Evolutionary conservation across 805 yeast species (phyloP), one percentile per base, ranked within the genome.

Genomic region (Lipomyces japonicus): DNA sequence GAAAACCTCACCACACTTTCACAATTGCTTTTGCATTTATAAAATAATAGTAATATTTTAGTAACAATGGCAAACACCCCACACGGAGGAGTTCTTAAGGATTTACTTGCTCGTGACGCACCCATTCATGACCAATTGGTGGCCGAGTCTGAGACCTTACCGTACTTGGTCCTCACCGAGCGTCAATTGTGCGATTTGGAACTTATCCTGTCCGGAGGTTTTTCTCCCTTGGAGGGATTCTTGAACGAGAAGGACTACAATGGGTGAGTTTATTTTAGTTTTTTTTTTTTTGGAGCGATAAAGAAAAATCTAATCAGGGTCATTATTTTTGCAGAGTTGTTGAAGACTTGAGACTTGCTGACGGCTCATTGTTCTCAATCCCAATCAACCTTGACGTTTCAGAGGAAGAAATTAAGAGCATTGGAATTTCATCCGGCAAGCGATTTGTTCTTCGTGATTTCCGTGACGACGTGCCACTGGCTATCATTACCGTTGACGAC

Each of bases 101-200:
- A 90, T 68, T 76, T 90, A 55, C 76, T 89, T 50, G 79, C 81
- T 47, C 82, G 97, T 70, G 97, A 90, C 68, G 78, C 80, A 30
- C 66, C 78, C 35, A 79, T 77, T 58, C 81, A 77, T 60, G 65
- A 65, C 4, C 72, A 75, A 45, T 74, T 90, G 38, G 63, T 83
- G 39, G 63, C 71, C 24, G 93, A 88, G 70, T 76, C 83, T 18
- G 71, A 73, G 28, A 53, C 70, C 12, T 73, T 81, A 46, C 65
- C 64, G 14, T 65, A 71, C 41, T 58, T 72, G 25, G 70, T 74
- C 21, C 75, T 90, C 59, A 82, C 95, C 30, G 91, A 81, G 56
- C 84, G 97, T 67, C 97, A 90, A 68, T 74, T 90, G 49, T 90
- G 97, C 70, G 97, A 90, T 69, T 72, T 91, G 64, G 97, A 90